Base-by-base conservation (phyloP, 768 basidiomycete species). In the Roridomyces roridus region DNA sequence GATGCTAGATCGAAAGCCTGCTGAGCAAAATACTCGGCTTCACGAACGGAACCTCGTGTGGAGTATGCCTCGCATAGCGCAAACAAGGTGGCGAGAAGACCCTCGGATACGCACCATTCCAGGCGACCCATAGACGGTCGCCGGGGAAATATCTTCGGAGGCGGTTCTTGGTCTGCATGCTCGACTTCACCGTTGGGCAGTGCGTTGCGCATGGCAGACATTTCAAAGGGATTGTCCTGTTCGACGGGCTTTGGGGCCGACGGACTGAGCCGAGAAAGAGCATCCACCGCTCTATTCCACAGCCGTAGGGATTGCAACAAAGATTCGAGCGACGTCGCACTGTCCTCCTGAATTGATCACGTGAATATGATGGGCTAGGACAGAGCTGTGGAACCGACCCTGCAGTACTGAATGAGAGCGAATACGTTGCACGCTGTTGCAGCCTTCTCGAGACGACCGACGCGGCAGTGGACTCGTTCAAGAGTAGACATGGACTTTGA, bases 1-100 rank as follows among this genome's bases (percentile, higher is more conserved):
- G 80, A 74, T 0, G 93, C 91, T 1, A 98, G 74, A 18, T 87
- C 85, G n/a, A 81, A 75, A 1, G 90, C 91, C 67, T 94, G 89
- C 36, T 88, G 79, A 0, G 88, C 80, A 67, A 94, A 96, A 64
- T 90, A 95, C 57, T 92, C 87, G 2, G 92, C 87, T 65, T 96
- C 94, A 20, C 89, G 84, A 4, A 87, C 83, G 6, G 94, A 93
- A 0, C 96, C 96, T 17, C 93, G 84, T 0, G 74, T 69, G 18
- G 86, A 77, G 63, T 94, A 92, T 0, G 83, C 78, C 8, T 85
- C 79, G 0, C 83, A 77, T 7, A 96, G 75, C 3, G 84, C 77
- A 55, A 96, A 82, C 3, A 91, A 73, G 0, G 87, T 85, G 0
- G 76, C 73, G 5, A 94, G 72, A 5, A 96, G 79, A 11, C 85